These are phyloP conservation scores for Amborella trichopoda DNA, from an alignment of 164 flowering plant genomes.

Conservation along the genomic window DNA sequence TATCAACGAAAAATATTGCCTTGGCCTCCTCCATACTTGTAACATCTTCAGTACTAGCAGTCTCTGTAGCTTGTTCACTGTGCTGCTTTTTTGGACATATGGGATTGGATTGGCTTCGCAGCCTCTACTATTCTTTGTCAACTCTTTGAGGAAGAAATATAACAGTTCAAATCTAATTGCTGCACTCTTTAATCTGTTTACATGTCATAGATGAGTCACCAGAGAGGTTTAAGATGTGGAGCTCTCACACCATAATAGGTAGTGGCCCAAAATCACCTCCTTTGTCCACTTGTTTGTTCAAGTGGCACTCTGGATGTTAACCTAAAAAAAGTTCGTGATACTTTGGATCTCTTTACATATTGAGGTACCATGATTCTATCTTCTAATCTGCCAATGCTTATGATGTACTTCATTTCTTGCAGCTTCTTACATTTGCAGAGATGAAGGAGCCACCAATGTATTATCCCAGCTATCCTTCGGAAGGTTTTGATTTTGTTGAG, in stretches of 20 bases:
- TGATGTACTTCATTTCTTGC: slow-evolving; percentile 18
- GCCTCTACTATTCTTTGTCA: not conserved
- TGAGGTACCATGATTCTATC: not conserved
- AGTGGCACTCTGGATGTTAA: not conserved
- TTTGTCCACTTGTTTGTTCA: not conserved
- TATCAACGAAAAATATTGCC: not conserved
- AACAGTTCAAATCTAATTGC: too few species aligned
- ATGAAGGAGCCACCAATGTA: slow-evolving; percentile 60
- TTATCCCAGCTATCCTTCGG: slow-evolving; percentile 50
- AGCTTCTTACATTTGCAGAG: slow-evolving; percentile 63
- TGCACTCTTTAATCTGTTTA: too few species aligned
- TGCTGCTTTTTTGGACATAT: too few species aligned
- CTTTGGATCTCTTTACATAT: not conserved
- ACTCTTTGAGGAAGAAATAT: not conserved
- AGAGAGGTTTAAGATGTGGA: too few species aligned
- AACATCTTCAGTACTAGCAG: too few species aligned
- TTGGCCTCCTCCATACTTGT: too few species aligned
- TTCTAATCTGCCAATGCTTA: not conserved
- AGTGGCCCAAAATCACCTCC: not conserved
- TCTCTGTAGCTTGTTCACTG: too few species aligned
- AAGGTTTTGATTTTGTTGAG: slow-evolving; percentile 23
- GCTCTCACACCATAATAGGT: too few species aligned
- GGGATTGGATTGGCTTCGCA: too few species aligned
- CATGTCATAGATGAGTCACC: too few species aligned
- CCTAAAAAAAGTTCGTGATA: not conserved